Base-by-base conservation (phyloP, 495 filamentous ascomycete species). In the Annulohypoxylon bovei region DNA sequence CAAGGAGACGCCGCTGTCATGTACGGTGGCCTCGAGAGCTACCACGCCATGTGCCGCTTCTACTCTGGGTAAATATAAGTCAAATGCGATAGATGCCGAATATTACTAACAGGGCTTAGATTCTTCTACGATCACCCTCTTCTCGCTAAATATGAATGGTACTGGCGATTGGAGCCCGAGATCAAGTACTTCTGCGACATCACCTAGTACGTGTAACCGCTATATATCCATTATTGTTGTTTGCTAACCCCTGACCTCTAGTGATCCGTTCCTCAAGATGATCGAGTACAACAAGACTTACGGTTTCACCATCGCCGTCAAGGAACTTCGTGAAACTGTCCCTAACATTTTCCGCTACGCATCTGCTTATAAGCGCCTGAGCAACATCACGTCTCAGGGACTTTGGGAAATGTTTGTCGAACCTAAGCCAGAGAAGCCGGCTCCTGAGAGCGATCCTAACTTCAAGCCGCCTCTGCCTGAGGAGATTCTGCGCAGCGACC, bases 171-270 rank as follows among this genome's bases (percentile, higher is more conserved):
- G 80, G 95, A 99, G 88, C 95, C 95, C 76, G 95, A 99, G 80
- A 98, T 99, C 90, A 98, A 95, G 84, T 99, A 98, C 85, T 99
- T 98, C 85, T 99, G 95, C 79, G 95, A 99, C 74, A 97, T 99
- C 69, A 99, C 95, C 65, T 99, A 99, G 94, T 98, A 91, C 74
- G 91, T 76, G 67, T n/a, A 39, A 22, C 11, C 28, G 14, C 6
- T 39, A 8, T 22, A 14, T 83, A 18, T 58, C 6, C 7, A 60
- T 7, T 7, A 6, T 11, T 1, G 18, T 11, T 46, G 18, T 7
- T 54, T 16, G 12, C 65, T 58, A 73, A 78, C 68, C 67, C 47
- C 18, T n/a, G 4, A 60, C 52, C 11, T 69, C 6, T 61, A 98
- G 94, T 77, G 95, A 99, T 81, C 95, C 95, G 11, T 99, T 99